These are phyloP conservation scores for Puccinia polysora DNA, from an alignment of 1,284 basidiomycete species.

Conservation along the genomic window DNA sequence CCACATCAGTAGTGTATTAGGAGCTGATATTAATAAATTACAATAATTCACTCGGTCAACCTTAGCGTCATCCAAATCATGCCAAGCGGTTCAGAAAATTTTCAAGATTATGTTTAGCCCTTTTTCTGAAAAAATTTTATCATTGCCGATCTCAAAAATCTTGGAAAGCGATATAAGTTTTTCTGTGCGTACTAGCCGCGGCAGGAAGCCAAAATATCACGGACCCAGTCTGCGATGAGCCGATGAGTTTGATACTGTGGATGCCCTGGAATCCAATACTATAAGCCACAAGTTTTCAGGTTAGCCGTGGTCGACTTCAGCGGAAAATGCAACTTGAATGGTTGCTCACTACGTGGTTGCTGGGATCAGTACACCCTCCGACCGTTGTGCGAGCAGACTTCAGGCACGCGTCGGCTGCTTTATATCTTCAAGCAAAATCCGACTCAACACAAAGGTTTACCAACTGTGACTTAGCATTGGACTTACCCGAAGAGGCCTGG, in stretches of 20 bases:
- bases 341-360: conserved; percentile 12
- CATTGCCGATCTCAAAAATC: too few species aligned
- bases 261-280: conserved; percentile 29
- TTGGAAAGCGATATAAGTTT: too few species aligned
- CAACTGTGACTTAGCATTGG: too few species aligned
- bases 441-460: too few species aligned
- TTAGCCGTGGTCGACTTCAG: neutral
- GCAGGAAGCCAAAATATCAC: conserved; percentile 15
- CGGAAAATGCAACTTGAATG: neutral
- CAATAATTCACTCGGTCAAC: too few species aligned
- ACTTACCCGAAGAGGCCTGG: conserved; percentile 29
- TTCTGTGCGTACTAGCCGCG: neutral
- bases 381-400: conserved; percentile 19
- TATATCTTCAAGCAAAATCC: conserved; percentile 7
- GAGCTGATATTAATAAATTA: too few species aligned
- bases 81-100: too few species aligned
- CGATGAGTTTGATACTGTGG: conserved; percentile 31
- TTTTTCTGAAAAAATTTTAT: too few species aligned
- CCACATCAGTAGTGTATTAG: too few species aligned
- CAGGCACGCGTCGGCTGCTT: conserved; percentile 10
- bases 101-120: too few species aligned
- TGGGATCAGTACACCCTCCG: conserved; percentile 13
- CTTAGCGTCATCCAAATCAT: too few species aligned
- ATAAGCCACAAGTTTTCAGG: neutral
- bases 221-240: conserved; percentile 22